These are phyloP conservation scores for Epichloe glyceriae DNA, from an alignment of 2,329 filamentous ascomycete species.

Conservation along the genomic window DNA sequence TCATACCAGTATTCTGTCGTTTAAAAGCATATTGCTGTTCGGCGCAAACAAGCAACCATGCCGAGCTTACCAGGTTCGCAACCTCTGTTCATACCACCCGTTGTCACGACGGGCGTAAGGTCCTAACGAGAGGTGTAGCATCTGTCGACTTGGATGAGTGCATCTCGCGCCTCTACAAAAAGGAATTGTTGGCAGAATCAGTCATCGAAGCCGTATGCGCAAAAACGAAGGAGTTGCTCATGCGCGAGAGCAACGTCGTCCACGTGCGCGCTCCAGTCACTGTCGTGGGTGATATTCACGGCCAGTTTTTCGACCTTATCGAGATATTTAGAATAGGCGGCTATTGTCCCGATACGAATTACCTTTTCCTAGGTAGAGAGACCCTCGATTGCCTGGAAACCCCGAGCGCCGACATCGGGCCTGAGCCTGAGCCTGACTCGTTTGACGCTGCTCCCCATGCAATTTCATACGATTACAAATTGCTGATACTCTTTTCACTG, in stretches of 20 bases:
- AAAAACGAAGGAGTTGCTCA: constrained; percentile 95
- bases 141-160: constrained; percentile 98
- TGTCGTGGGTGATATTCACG: constrained; percentile 96
- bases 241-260: constrained; percentile 99
- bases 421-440: background rate
- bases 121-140: constrained; percentile 34
- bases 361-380: constrained; percentile 74
- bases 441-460: background rate
- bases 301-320: constrained; percentile 97
- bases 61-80: constrained; percentile 42
- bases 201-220: constrained; percentile 98
- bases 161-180: constrained; percentile 91
- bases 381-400: background rate
- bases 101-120: background rate
- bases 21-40: background rate
- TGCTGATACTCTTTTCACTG: background rate
- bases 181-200: constrained; percentile 91
- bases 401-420: background rate
- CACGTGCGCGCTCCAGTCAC: constrained; percentile 93
- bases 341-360: constrained; percentile 95
- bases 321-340: constrained; percentile 99
- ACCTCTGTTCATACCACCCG: background rate
- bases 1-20: too few relatives aligned
- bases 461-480: background rate
- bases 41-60: constrained; percentile 26